Conservation (phyloP, 306 rosid genomes). For the Trichosanthes cucumerina region DNA sequence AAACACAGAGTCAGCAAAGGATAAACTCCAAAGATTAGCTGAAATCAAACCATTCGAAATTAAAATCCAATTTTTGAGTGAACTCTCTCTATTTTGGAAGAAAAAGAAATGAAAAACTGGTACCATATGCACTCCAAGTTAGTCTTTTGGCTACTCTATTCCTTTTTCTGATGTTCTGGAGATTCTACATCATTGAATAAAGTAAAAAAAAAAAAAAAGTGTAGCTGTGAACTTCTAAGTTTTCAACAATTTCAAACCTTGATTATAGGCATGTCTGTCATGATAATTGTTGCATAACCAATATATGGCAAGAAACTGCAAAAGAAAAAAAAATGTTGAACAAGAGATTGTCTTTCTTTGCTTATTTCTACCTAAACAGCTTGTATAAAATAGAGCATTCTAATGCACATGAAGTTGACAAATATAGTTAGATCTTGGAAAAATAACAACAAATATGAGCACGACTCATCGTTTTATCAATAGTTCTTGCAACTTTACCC, state of each 20-base stretch:
- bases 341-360: background rate
- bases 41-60: background rate
- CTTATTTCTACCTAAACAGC: background rate
- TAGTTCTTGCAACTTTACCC: constrained; percentile 32
- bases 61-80: background rate
- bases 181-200: background rate
- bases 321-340: constrained; percentile 7
- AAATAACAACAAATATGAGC: background rate
- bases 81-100: background rate
- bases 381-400: background rate
- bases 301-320: constrained; percentile 62
- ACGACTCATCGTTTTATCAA: background rate
- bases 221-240: background rate
- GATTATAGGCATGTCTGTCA: constrained; percentile 59
- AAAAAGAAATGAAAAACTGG: background rate
- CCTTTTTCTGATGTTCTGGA: background rate
- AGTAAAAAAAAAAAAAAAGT: background rate
- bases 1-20: background rate
- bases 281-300: constrained; percentile 59
- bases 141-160: background rate
- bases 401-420: background rate
- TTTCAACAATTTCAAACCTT: constrained; percentile 40
- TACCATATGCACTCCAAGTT: background rate
- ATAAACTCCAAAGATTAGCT: background rate
- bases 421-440: background rate